Evolutionary conservation across 805 yeast genomes (phyloP), one percentile per base, ranked within the genome.

Genomic region (Sugiyamaella smithiae): DNA sequence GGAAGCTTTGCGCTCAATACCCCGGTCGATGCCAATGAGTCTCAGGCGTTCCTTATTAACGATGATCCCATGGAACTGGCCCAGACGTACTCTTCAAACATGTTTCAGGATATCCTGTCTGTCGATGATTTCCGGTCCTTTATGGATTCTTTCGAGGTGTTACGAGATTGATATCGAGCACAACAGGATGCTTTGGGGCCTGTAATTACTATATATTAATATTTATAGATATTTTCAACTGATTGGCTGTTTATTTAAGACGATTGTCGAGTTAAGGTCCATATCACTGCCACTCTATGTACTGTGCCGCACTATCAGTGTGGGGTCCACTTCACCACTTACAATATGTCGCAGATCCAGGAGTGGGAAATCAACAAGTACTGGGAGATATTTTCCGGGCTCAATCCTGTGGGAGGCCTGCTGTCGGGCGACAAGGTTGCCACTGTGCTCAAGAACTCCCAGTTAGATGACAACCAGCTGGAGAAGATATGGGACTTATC

Each of bases 331-430:
- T n/a, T n/a, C n/a, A n/a, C n/a, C n/a, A n/a, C n/a, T n/a, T n/a
- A 7, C 28, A 26, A 22, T 40, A 56, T 56, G 59, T 40, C 56
- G 14, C 81, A 85, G 54, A 70, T 89, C 52, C 96, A 88, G 66
- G 93, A 89, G 59, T 89, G 96, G 85, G 99, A 93, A 69, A 89
- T 90, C 60, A 85, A 89, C 62, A 91, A 91, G 70, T 93, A 89
- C 74, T 93, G 99, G 99, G 96, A 93, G 68, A 90, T 93, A 41
- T 93, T 93, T 73, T 81, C 84, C 55, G 96, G 97, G 11, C 78
- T 93, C 60, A 79, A 80, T 55, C 99, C 99, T 0, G 80, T 70
- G 29, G 78, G 81, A 47, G 89, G 88, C 63, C 82, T 85, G 63
- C 76, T 93, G 28, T 76, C 84, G 19, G 97, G 96, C 43, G 93